Base-by-base conservation (phyloP, 2,329 filamentous ascomycete genomes). In the Arthrobotrys sphaeroides region DNA sequence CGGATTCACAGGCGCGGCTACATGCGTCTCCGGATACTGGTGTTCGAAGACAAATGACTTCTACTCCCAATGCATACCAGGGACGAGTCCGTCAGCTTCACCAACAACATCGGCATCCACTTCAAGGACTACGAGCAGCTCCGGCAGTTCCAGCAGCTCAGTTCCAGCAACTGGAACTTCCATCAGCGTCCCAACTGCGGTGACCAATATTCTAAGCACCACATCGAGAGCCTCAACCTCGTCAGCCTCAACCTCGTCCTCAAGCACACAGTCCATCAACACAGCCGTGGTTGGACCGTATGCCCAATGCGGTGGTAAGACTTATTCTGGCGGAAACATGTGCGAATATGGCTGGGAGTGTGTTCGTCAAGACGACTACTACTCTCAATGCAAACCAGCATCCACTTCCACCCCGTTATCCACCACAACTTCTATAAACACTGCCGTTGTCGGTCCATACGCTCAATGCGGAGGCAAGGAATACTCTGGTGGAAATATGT, bases 11-110 rank as follows among this genome's bases (percentile, higher is more conserved):
- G 74, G 74, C 0, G 18, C 68, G 28, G 74, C 40, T 4, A 22
- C 22, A 5, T 77, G 74, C 18, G 57, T 57, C 7, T 38, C 47
- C 10, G 74, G 74, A 1, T 77, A 69, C 28, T 53, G 26, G 5
- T 77, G 74, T 24, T 49, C 55, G 1, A 31, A 26, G 2, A 55
- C 61, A 7, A 74, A 43, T 42, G 69, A 73, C 16, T 77, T 26
- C 24, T 78, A 77, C 45, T 78, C 69, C 6, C 74, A 77, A 33
- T 78, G 72, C 33, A 9, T 77, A 9, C 66, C 66, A 20, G 60
- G 67, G 6, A n/a, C 68, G 3, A 55, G 43, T 26, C 3, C 5
- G 16, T 16, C n/a, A n/a, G 40, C 59, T 20, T 78, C 79, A 12
- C 77, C 31, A 5, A n/a, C 12, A 9, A 28, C 24, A 5, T 59